Percentiles rank a stretch among this genome's conserved stretches.
phyloP scores from a whole-genome alignment of 2,329 filamentous ascomycete species.

The Diaporthe sp. region DNA sequence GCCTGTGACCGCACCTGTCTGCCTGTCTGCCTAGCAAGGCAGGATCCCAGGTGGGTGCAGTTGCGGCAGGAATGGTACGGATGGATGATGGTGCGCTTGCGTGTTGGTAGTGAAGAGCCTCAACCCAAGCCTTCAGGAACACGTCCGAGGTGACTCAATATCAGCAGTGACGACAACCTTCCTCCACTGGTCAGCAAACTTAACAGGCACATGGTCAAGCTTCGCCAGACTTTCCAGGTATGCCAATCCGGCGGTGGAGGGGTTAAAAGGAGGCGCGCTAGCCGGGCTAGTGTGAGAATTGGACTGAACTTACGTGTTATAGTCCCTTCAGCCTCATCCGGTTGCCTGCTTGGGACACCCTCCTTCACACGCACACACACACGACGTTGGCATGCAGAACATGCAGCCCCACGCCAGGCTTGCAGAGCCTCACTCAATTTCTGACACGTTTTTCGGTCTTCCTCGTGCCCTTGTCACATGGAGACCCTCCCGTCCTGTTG shows the following conservation, averaged over 20 bases:
- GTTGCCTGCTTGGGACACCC: conserved; percentile 26
- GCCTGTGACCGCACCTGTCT: neutral
- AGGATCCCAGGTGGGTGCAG: neutral
- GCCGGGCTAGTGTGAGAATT: neutral
- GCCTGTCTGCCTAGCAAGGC: neutral
- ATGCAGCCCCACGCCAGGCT: conserved; percentile 25
- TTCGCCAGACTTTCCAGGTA: conserved; percentile 6
- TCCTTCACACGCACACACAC: conserved; percentile 4
- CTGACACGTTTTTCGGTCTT: conserved; percentile 3
- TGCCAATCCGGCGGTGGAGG: conserved; percentile 15
- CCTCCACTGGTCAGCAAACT: conserved; percentile 4
- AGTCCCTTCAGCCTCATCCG: conserved; percentile 22
- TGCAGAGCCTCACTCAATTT: conserved; percentile 26
- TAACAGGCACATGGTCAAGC: conserved; percentile 18
- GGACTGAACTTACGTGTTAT: conserved; percentile 28
- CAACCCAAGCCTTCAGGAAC: conserved; percentile 12
- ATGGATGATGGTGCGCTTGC: conserved; percentile 4
- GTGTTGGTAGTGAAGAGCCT: neutral
- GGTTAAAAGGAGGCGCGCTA: conserved; percentile 19
- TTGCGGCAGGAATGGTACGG: neutral
- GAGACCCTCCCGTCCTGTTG: conserved; percentile 4
- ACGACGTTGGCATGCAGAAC: conserved; percentile 14
- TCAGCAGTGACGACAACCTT: conserved; percentile 12
- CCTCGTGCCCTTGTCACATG: conserved; percentile 24
- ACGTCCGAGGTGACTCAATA: conserved; percentile 8